Conservation (phyloP, 805 yeast genomes). For the Clavispora carvajalis region DNA sequence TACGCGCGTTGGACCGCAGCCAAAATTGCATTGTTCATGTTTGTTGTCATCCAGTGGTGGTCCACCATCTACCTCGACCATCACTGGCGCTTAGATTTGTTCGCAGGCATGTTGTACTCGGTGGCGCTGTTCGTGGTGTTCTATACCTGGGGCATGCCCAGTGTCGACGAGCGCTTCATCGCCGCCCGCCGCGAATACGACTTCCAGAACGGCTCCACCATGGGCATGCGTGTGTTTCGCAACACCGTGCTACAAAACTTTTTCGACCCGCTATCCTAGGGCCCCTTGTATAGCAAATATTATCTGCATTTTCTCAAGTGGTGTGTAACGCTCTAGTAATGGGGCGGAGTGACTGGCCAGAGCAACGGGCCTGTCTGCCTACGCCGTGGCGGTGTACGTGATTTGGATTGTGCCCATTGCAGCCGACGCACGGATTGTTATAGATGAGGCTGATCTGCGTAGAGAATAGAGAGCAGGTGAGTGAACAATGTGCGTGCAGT, state of each 20-base stretch:
- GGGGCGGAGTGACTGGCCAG: too few species aligned
- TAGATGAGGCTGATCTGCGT: too few species aligned
- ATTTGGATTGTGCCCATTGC: too few species aligned
- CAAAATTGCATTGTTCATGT: constrained; percentile 34
- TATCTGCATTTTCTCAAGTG: too few species aligned
- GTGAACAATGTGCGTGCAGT: too few species aligned
- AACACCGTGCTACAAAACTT: constrained; percentile 43
- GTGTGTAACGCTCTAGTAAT: too few species aligned
- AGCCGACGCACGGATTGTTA: too few species aligned
- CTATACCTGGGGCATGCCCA: constrained; percentile 28
- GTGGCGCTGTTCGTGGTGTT: constrained; percentile 33
- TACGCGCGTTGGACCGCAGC: constrained; percentile 32
- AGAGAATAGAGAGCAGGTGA: too few species aligned
- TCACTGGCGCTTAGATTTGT: constrained; percentile 62
- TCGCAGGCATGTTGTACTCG: constrained; percentile 53
- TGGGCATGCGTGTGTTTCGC: constrained; percentile 63
- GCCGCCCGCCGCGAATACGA: constrained; percentile 35
- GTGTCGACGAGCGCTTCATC: constrained; percentile 33
- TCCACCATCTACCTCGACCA: constrained; percentile 69
- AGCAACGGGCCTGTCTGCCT: too few species aligned
- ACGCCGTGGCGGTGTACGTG: too few species aligned
- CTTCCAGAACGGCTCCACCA: constrained; percentile 39
- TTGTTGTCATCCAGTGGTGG: constrained; percentile 65
- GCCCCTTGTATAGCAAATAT: too few species aligned
- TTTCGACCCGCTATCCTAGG: constrained; percentile 41